Base-by-base conservation (phyloP, 192 early-diverging fungal species). In the Linnemannia hyalina region DNA sequence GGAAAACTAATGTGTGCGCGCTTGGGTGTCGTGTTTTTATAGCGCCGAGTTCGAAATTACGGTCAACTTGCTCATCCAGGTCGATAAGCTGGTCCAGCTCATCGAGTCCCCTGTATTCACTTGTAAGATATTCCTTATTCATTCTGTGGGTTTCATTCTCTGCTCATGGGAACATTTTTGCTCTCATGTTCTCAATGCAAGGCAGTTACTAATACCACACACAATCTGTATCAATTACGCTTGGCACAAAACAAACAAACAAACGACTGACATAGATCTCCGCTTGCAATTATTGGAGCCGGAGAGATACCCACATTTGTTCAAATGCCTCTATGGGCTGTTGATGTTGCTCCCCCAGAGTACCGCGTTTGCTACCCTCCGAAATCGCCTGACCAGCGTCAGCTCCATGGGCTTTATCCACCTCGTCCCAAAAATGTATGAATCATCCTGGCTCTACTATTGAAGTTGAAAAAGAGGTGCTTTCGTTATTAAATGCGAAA, bases 41-140 rank as follows among this genome's bases (percentile, higher is more conserved):
- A 93, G 92, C 88, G 97, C 95, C 13, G 96, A 98, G 69, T 90
- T 98, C 71, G 98, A 99, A 81, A 96, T 99, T 70, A 98, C 97
- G 4, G 98, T 99, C 49, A 96, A 94, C 73, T 91, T 98, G 40
- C 88, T 99, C 26, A 97, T 99, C 47, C 98, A 99, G 82, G 94
- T 99, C 36, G 99, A 99, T 83, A 99, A 99, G 80, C 93, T 99
- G 4, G 99, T 99, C 41, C 98, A 99, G 89, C 90, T 99, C 7
- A 83, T 99, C 23, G 99, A 99, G 88, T 97, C 96, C 1, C 99
- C 99, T 11, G 97, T 99, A 22, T 99, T 99, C 90, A 98, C 98
- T 9, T 96, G 92, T 92, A 90, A 87, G 85, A 63, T 52, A 6
- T 18, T 0, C 18, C 16, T 70, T 41, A 10, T 23, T 29, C 26